Evolutionary conservation across 345 rosid species (phyloP).

Genomic region (Brassica rapa): DNA sequence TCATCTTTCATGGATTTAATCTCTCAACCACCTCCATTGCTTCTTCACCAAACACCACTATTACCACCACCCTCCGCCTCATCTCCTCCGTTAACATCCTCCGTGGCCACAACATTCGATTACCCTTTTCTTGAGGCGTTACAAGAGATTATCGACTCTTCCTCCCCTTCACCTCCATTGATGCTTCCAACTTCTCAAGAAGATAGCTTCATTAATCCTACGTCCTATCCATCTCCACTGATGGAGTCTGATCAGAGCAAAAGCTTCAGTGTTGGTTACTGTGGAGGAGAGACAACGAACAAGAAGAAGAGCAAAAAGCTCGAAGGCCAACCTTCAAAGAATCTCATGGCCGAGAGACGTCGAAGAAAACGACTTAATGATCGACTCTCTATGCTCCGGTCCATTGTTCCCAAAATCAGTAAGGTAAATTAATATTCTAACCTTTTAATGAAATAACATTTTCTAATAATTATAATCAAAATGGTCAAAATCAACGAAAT

Average conservation of each 20-base stretch:
- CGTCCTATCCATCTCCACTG: conserved; percentile 47
- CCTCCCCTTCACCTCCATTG: conserved; percentile 45
- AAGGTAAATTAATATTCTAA: conserved; percentile 49
- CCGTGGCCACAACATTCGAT: conserved; percentile 42
- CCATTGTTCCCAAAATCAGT: conserved; percentile 93
- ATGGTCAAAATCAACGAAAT: conserved; percentile 24
- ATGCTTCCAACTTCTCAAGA: conserved; percentile 29
- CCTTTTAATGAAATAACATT: background rate
- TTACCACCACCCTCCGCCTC: conserved; percentile 44
- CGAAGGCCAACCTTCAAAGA: conserved; percentile 93
- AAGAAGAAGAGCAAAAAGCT: conserved; percentile 56
- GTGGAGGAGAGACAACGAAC: conserved; percentile 35
- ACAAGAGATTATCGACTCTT: conserved; percentile 41
- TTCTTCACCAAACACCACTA: conserved; percentile 38
- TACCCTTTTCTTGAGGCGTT: conserved; percentile 48
- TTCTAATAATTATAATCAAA: conserved; percentile 1
- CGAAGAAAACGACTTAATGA: conserved; percentile 83
- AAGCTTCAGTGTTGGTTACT: conserved; percentile 47
- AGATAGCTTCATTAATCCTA: conserved; percentile 8
- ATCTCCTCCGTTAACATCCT: conserved; percentile 33
- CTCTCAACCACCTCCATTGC: conserved; percentile 42
- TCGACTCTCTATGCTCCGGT: conserved; percentile 85
- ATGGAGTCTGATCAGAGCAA: conserved; percentile 55
- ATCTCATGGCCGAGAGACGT: conserved; percentile 87
- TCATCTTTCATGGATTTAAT: conserved; percentile 45